Evolutionary conservation across 2,329 filamentous ascomycete species (phyloP), one percentile per base, ranked within the genome.

Genomic region (Xylariaceae sp.): DNA sequence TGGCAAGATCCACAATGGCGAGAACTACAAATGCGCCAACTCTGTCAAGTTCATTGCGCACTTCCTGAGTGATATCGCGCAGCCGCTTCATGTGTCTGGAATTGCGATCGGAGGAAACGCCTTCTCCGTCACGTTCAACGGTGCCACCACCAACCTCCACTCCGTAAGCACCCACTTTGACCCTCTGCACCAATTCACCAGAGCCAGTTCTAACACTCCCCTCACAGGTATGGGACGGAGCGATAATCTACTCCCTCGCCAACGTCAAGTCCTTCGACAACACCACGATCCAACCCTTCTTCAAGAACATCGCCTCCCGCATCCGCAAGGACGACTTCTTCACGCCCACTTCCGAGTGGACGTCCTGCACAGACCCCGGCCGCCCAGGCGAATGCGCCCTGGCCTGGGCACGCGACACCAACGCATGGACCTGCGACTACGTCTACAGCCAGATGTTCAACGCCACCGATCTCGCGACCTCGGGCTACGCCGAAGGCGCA

Each of bases 31-130:
- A 13, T 59, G 57, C 45, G 55, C 55, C 46, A 52, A 56, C 19
- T 70, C 71, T 47, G 66, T 69, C 31, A 72, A 71, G 61, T 58
- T 60, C 16, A 41, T 61, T 36, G 44, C 57, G 2, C 68, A 79
- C 66, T 77, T 79, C 63, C 47, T 76, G 50, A 72, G 72, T 46
- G 76, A 77, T 59, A 73, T 75, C 42, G 71, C 76, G 57, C 70
- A 75, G 56, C 72, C 73, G 1, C 62, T 75, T 3, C 72, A 75
- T 53, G 69, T 66, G 14, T 72, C 73, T 57, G 68, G 69, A 11
- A 63, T 74, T 31, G 66, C 69, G 12, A 61, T 70, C 3, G 78
- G 78, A 34, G 78, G 78, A 1, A 81, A 80, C 54, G 64, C 64
- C 4, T 76, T 80, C 51, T 45, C 61, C 0, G 77, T 81, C 1